Evolutionary conservation across 2,329 filamentous ascomycete genomes (phyloP), one percentile per base, ranked within the genome.

Genomic region (Fusarium circinatum): DNA sequence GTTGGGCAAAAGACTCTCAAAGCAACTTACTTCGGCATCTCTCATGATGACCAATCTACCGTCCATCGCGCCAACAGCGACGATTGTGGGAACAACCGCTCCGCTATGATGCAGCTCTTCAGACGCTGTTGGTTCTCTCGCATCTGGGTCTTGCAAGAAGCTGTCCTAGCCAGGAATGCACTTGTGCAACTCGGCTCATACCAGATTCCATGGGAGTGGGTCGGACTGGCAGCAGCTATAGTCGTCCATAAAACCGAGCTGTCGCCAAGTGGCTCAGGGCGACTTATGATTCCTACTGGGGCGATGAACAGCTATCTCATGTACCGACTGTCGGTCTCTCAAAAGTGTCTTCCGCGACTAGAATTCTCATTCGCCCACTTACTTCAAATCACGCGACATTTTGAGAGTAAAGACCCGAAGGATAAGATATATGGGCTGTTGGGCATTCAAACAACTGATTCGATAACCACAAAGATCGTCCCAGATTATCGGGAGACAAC

Each of bases 381-480:
- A 6, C 38, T 56, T 1, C 54, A 34, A 6, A 6, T 6, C 0
- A 1, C 54, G 0, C 38, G 38, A 20, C 17, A 24, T 0, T 45
- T 57, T 1, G 0, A 17, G 12, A 13, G 54, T 2, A 26, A 45
- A 20, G 54, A 57, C 0, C 3, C 54, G 0, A 45, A 34, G 1
- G 54, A 57, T 8, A 57, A 57, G 12, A 13, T 57, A 13, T 57
- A 57, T 15, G 39, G 54, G 0, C 12, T 45, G 0, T 17, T 45
- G 2, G 54, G 54, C 1, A 24, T 57, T 0, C 2, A 8, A 5
- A 57, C 54, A 26, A 56, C 28, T 17, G 54, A 55, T 5, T 8
- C 1, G 0, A 0, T 41, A 1, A 22, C 2, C 15, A 32, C 5
- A 2, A 6, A 22, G 22, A 44, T 45, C 18, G 7, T 57, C 9